Base-by-base conservation (phyloP, 2,329 filamentous ascomycete genomes). In the Fusarium burgessii region DNA sequence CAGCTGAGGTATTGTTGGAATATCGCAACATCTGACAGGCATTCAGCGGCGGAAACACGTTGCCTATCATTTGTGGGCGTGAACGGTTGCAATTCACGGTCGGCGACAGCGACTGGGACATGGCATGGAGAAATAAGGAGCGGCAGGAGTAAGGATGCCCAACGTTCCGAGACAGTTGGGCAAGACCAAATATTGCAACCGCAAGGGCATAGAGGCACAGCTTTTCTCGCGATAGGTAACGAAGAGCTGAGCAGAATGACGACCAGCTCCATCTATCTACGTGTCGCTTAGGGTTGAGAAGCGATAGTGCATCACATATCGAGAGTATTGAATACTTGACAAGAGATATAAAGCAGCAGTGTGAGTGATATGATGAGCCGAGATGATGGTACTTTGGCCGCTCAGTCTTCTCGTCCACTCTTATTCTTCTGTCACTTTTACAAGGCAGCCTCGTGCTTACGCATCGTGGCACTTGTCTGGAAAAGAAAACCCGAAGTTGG, bases 261-360 rank as follows among this genome's bases (percentile, higher is more conserved):
- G 65, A 57, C 51, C 62, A 47, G 72, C 71, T 74, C 72, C 74
- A 73, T 74, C 64, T 59, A 66, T 60, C 63, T 62, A 76, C 74
- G 74, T 76, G 74, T 76, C 70, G 58, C 51, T 74, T 74, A 62
- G 64, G 69, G 60, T 74, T 70, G 60, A 62, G 68, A 65, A 66
- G 68, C 52, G 68, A 61, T 64, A 56, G 60, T 61, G 51, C 58
- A 60, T 35, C 56, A 63, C 45, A 55, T 61, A 58, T 52, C 51
- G 58, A 36, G 70, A 75, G 72, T 76, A 70, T 47, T 57, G 55
- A 65, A 74, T 76, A 76, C 74, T 60, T 76, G 38, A n/a, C 49
- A 45, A 41, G 62, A 61, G 70, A 72, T 76, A 76, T 76, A 76
- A 76, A 76, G 64, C 66, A 62, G 52, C 59, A 58, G 38, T 51